Base-by-base conservation (phyloP, 2,329 filamentous ascomycete species). In the Ophiostoma australiae region DNA sequence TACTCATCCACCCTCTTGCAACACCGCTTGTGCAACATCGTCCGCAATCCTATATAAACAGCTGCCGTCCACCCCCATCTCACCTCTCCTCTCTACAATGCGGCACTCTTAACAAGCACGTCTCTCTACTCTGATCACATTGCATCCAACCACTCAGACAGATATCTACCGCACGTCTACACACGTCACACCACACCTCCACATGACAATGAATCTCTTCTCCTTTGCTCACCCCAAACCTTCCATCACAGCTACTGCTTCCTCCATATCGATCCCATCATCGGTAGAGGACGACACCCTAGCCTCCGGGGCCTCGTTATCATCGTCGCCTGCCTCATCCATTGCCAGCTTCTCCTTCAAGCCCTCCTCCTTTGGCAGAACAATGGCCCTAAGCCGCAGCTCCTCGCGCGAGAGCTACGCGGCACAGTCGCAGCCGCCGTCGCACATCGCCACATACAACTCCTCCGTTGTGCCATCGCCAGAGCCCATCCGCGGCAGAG, bases 391-490 rank as follows among this genome's bases (percentile, higher is more conserved):
- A 3, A 72, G 69, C 66, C 65, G 71, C n/a, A 72, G 69, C 58
- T 70, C 71, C 1, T 70, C 69, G 10, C 61, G 66, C 20, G 71
- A 52, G 27, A 70, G 69, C 55, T 41, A 41, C 39, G 27, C 27
- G 27, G 27, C 27, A 31, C 27, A 31, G 27, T 41, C 39, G 13
- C 39, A 41, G 39, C 15, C 39, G 39, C 39, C 4, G 11, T 41
- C 39, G 39, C 39, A 13, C 39, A 13, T 15, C 15, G 13, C 15
- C 39, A 41, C 39, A 41, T 3, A 4, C 39, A 41, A 11, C 13
- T 15, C 15, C 39, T 13, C 39, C 78, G 80, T 90, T 71, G 88
- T 90, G 76, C 84, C 84, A 2, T 91, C 90, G 0, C 90, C 90
- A 5, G 90, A 92, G 75, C 83, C 84, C 67, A 82, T 85, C 70